Evolutionary conservation across 768 basidiomycete genomes (phyloP), one percentile per base, ranked within the genome.

Genomic region (Calocybe gangraenosa): DNA sequence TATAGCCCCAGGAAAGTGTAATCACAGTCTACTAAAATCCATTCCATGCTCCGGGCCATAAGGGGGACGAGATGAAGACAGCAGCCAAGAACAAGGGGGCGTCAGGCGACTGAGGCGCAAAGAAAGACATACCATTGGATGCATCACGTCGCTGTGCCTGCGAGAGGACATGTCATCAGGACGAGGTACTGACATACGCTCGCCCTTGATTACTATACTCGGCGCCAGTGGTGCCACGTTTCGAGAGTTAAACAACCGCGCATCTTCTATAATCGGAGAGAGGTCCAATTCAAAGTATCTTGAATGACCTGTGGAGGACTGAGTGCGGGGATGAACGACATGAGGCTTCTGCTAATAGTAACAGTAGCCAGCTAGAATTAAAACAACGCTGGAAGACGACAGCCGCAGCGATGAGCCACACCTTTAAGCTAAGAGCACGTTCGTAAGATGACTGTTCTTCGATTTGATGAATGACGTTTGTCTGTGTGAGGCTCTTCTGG

Each of bases 241-340:
- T 1, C 23, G n/a, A 10, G 47, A 44, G 34, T 22, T 38, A 28
- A 37, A 15, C 1, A 36, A n/a, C 17, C 15, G 34, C 21, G 28
- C 23, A 15, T 45, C 44, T 33, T 52, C 51, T 17, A 52, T 46
- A 34, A 52, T 52, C 14, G 51, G 51, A 28, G 51, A 52, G 19
- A 52, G 41, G 3, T 52, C 51, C 5, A 52, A 19, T 32, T 49
- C 51, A 20, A 53, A 53, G 18, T 33, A 49, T 36, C 42, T 49
- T 32, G 52, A 44, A 18, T 49, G 47, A 32, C 44, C 37, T 11
- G 51, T 31, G 32, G 34, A 44, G 5, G 50, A 44, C 20, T 33
- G 23, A 10, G 43, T 45, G 31, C 39, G 36, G 19, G 41, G 14
- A n/a, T 37, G 47, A 20, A 36, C 32, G 38, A n/a, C n/a, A n/a